Evolutionary conservation across 345 rosid genomes (phyloP), one percentile per base, ranked within the genome.

Genomic region (Dipteronia sinensis): DNA sequence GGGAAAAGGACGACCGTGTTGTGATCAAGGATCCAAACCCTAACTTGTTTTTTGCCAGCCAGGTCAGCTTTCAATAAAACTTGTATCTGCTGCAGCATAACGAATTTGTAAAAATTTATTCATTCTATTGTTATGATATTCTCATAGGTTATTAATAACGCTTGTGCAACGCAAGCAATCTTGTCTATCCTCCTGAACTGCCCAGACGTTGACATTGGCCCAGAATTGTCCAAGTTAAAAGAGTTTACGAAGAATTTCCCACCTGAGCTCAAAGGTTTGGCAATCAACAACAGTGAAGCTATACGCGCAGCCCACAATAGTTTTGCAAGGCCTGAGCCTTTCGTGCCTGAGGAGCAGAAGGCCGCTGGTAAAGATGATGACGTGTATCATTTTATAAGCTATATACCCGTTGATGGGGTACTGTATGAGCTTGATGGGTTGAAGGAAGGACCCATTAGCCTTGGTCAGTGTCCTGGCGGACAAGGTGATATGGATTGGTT

Each of bases 141-240:
- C 69, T 67, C 67, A 27, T 66, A 95, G 98, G 99, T 96, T 27
- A 96, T 96, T 65, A 96, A 94, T 79, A 94, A 96, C 87, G 99
- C 99, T 58, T 96, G 99, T 87, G 99, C 99, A 66, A 96, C 98
- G 17, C 99, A 96, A 88, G 98, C 99, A 7, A 96, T 96, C 77
- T 75, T 96, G 74, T 93, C 99, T 9, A 90, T 94, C 84, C 90
- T 96, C 73, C 68, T 96, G 92, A 96, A 96, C 83, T 89, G 93
- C 80, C 87, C 97, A 10, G 98, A 91, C 23, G 86, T 96, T 23
- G 99, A 94, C 72, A 89, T 94, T 42, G 99, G 99, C 64, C 94
- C 95, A 3, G 99, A 96, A 78, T 70, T 96, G 68, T 84, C 90
- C 0, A 89, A 87, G 49, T 86, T 96, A 77, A 94, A 92, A 85